Evolutionary conservation across 1,284 basidiomycete species (phyloP), one percentile per base, ranked within the genome.

Genomic region (Xerocomus minutiporus): DNA sequence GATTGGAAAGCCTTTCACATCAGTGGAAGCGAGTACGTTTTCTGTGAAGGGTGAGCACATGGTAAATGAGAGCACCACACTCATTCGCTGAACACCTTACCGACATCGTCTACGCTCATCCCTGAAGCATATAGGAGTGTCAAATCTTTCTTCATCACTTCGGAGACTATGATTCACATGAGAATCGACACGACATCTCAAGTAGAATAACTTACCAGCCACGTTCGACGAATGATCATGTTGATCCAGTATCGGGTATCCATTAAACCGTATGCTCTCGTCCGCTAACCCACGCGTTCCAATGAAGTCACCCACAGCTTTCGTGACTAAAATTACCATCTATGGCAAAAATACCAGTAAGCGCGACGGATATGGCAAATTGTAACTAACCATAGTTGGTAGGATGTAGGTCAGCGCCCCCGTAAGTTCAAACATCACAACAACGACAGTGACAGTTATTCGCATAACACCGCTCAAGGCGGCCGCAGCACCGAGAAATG

Each of bases 401-500:
- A 99, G 74, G 61, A 99, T 97, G 70, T 99, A 99, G 11, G 94
- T 98, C 61, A 99, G 72, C 1, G 97, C 96, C 8, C 97, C 97
- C 1, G 97, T 99, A n/a, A 99, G 79, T 68, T 99, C 97, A 69
- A 98, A 68, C 69, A 99, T 99, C 72, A 99, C 97, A 50, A 99
- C 97, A 2, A 98, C 97, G 2, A 99, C 94, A 0, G 95, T 93
- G 23, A 99, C 93, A 0, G 97, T 99, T 57, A 98, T 92, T 57
- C 95, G 82, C 78, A 97, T 99, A 50, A 99, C 86, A 26, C 97
- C 97, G 54, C 93, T 93, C 26, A 97, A 75, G n/a, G 93, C 89
- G 5, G 95, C 95, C 5, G 93, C 94, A 2, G 95, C 93, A 12
- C 95, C 94, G 13, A 98, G 78, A 63, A 97, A 90, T 0, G 95